A percentile compares a stretch with the other conserved stretches of the same genome.
Evolutionary conservation across 192 early-diverging fungal species (phyloP).

Genomic region (Neocallimastix lanati): DNA sequence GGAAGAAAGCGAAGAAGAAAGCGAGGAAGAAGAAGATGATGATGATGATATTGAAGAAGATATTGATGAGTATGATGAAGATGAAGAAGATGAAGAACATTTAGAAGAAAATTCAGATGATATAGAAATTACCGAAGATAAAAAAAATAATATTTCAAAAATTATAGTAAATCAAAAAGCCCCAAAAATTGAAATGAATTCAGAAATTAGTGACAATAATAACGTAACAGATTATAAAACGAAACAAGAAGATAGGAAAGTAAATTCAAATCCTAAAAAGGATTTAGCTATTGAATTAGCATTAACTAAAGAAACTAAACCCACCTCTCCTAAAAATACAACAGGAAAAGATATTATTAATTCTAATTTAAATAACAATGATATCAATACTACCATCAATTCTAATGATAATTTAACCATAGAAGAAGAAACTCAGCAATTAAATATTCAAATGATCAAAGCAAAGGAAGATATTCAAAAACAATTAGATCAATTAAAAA

Average conservation of each 20-base stretch:
- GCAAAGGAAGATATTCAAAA: background rate
- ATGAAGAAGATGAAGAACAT: background rate
- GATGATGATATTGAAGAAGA: background rate
- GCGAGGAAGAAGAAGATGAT: slow-evolving; percentile 1
- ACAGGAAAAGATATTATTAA: too few species aligned
- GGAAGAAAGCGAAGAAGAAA: slow-evolving; percentile 1
- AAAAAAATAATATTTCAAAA: background rate
- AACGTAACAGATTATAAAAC: background rate
- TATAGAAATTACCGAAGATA: background rate
- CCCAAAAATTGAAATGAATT: background rate
- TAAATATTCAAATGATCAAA: background rate
- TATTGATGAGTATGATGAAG: background rate
- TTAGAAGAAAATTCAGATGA: background rate
- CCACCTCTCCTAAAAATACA: too few species aligned
- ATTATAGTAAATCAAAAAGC: background rate
- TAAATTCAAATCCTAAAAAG: background rate
- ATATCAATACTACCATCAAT: too few species aligned
- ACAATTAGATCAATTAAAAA: background rate
- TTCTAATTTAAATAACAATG: too few species aligned
- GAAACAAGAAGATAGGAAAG: background rate
- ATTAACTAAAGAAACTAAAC: too few species aligned
- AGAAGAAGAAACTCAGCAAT: background rate
- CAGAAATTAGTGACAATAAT: background rate
- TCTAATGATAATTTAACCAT: background rate
- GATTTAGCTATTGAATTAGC: background rate